Evolutionary conservation across 495 filamentous ascomycete genomes (phyloP), one percentile per base, ranked within the genome.

Genomic region (Xylaria scruposa): DNA sequence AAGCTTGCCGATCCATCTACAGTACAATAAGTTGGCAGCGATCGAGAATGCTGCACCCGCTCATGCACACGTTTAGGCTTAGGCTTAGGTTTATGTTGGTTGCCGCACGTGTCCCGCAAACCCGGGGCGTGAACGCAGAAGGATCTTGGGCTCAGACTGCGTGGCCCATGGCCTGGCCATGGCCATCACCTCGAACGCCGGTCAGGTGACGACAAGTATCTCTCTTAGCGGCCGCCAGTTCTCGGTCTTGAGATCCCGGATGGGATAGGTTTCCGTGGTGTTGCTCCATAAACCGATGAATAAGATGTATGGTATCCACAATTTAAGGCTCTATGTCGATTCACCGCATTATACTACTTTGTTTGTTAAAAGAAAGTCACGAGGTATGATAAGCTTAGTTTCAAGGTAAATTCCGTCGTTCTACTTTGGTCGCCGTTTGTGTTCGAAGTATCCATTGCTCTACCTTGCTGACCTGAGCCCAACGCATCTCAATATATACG

Each of bases 371-470:
- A 31, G 3, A n/a, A 33, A 38, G 47, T 40, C 53, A 59, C 36
- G 31, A 54, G 66, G 51, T n/a, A 31, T 46, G 42, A 58, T 36
- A 42, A 68, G 66, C 66, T 68, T 60, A 3, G 19, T 60, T 38
- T 38, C 17, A 60, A 15, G 21, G 49, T 6, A 21, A 59, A 29
- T 7, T 36, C 33, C 33, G 33, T 29, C 24, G 24, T 4, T 24
- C 24, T 29, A 54, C 51, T 15, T 54, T 29, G 13, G 51, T 17
- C 8, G 15, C 51, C 24, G 51, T 13, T 4, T 24, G 4, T 19
- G 7, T 51, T 17, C 6, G 9, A 12, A 2, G 21, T 54, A 26
- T 21, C 26, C 24, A 54, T 54, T 13, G 51, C 12, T 24, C 10
- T 49, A 49, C 24, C 15, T 29, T 53, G 1, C 49, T 13, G 24